These are phyloP conservation scores for Globisporangium cederbergense DNA, from an alignment of 352 stramenopile genomes.

Conservation along the genomic window DNA sequence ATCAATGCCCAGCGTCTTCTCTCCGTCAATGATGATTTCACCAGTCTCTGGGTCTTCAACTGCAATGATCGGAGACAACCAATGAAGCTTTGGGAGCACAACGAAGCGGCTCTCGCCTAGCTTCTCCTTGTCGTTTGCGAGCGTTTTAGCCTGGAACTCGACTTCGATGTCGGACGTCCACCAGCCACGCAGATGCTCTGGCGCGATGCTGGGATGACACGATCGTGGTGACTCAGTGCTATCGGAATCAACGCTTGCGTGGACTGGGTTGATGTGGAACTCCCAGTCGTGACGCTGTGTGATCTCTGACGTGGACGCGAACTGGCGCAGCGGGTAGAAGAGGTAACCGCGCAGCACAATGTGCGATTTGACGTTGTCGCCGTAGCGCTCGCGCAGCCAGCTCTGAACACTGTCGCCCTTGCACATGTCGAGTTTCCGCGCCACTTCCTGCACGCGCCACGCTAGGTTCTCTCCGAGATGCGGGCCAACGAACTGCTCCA, in stretches of 20 bases:
- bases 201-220: slow-evolving; percentile 29
- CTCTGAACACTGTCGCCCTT: slow-evolving; percentile 43
- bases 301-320: slow-evolving; percentile 42
- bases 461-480: slow-evolving; percentile 73
- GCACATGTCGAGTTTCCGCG: slow-evolving; percentile 61
- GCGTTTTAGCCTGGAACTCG: slow-evolving; percentile 36
- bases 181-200: slow-evolving; percentile 56
- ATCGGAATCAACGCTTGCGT: neutral
- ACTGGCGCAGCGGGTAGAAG: slow-evolving; percentile 56
- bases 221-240: neutral
- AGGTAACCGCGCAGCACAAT: slow-evolving; percentile 63
- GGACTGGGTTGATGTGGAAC: slow-evolving; percentile 32
- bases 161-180: slow-evolving; percentile 52
- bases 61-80: slow-evolving; percentile 49
- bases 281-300: slow-evolving; percentile 43
- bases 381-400: slow-evolving; percentile 56
- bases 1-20: slow-evolving; percentile 30
- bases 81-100: slow-evolving; percentile 70
- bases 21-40: slow-evolving; percentile 28
- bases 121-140: slow-evolving; percentile 22
- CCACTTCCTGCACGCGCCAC: slow-evolving; percentile 65
- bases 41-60: slow-evolving; percentile 20
- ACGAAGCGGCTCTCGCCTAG: slow-evolving; percentile 48
- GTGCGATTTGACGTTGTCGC: slow-evolving; percentile 43
- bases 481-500: slow-evolving; percentile 71